These are phyloP conservation scores for Neonothopanus nambi DNA, from an alignment of 1,284 basidiomycete species.

Conservation along the genomic window DNA sequence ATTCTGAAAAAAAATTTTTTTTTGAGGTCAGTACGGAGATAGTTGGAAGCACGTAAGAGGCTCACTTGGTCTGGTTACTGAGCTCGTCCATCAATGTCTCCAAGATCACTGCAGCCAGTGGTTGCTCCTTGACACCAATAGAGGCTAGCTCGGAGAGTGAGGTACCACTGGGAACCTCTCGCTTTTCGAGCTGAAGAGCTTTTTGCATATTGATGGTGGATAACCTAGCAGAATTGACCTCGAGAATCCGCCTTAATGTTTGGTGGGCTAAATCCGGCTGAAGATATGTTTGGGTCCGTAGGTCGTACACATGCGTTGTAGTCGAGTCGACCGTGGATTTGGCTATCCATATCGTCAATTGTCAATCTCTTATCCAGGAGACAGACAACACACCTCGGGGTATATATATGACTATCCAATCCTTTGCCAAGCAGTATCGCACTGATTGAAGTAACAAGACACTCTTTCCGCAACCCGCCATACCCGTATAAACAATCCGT, in stretches of 20 bases:
- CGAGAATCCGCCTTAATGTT: conserved; percentile 57
- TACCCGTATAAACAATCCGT: conserved; percentile 74
- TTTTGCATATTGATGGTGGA: conserved; percentile 38
- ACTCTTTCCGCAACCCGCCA: conserved; percentile 82
- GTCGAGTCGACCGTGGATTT: conserved; percentile 76
- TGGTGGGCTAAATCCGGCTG: conserved; percentile 71
- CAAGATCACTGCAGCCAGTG: conserved; percentile 64
- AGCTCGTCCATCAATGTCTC: conserved; percentile 67
- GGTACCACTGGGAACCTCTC: conserved; percentile 49
- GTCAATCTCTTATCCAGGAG: too few species aligned
- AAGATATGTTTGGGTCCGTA: conserved; percentile 74
- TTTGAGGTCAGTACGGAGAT: neutral
- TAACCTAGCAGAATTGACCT: conserved; percentile 52
- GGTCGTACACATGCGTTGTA: conserved; percentile 74
- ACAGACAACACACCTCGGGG: conserved; percentile 60
- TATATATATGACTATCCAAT: conserved; percentile 90
- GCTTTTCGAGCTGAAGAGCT: conserved; percentile 47
- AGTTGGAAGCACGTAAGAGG: conserved; percentile 14
- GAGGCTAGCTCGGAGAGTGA: conserved; percentile 60
- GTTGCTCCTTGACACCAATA: conserved; percentile 55
- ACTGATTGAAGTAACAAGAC: conserved; percentile 81
- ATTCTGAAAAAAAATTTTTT: conserved; percentile 24
- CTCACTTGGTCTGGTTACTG: conserved; percentile 65
- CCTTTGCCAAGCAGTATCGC: conserved; percentile 66
- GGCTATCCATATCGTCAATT: too few species aligned